These are phyloP conservation scores for Austroboletus festivus DNA, from an alignment of 768 basidiomycete genomes.

Conservation along the genomic window DNA sequence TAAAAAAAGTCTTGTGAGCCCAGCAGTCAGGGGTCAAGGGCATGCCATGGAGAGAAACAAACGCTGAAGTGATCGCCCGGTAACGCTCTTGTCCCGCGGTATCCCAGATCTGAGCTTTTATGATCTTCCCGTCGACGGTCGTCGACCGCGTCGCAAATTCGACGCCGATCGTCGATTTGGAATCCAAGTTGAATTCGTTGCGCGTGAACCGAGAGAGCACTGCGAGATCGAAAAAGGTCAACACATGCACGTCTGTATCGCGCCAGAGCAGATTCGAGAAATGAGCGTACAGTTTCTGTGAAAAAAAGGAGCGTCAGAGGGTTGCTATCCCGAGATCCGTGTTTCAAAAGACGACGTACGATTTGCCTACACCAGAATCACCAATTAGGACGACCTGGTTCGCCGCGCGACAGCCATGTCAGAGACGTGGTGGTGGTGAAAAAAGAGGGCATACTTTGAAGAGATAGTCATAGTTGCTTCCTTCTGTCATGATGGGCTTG, in stretches of 20 bases:
- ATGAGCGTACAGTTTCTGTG: conserved; percentile 34
- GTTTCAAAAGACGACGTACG: conserved; percentile 57
- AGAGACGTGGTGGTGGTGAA: neutral
- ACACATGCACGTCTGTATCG: too few relatives aligned
- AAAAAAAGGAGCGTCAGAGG: neutral
- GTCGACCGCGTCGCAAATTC: conserved; percentile 97
- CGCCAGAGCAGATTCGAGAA: neutral
- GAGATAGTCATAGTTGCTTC: conserved; percentile 96
- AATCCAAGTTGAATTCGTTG: conserved; percentile 98
- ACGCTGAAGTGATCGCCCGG: conserved; percentile 97
- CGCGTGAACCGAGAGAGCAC: conserved; percentile 99
- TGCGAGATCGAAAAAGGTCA: conserved; percentile 29
- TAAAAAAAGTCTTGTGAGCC: conserved; percentile 1
- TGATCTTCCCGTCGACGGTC: conserved; percentile 92
- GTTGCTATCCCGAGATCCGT: neutral
- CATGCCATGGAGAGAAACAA: conserved; percentile 23
- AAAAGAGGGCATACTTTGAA: conserved; percentile 75
- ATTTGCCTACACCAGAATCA: conserved; percentile 99
- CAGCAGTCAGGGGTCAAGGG: neutral
- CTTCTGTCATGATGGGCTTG: conserved; percentile 69
- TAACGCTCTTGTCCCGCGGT: conserved; percentile 98
- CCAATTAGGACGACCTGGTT: conserved; percentile 97
- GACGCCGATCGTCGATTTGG: conserved; percentile 98
- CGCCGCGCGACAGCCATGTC: neutral
- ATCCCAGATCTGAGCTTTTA: conserved; percentile 99